phyloP scores from a whole-genome alignment of 768 basidiomycete genomes.

The Aureoboletus auriporus region DNA sequence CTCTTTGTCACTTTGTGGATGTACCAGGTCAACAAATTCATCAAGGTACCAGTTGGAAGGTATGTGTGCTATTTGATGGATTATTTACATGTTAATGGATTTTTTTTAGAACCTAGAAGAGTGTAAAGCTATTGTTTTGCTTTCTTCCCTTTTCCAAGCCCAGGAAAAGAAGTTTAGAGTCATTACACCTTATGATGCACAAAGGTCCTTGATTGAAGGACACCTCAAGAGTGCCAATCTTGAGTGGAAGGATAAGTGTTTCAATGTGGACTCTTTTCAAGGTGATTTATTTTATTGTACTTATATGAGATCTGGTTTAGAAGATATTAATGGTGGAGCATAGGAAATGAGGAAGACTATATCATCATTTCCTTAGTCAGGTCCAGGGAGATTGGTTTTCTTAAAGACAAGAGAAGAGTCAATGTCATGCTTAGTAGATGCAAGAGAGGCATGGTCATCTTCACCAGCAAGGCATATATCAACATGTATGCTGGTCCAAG shows the following conservation, averaged over 20 bases:
- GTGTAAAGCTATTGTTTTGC: conserved; percentile 47
- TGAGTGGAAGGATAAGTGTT: conserved; percentile 63
- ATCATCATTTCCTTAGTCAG: conserved; percentile 73
- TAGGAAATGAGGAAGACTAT: conserved; percentile 81
- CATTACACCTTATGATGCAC: conserved; percentile 81
- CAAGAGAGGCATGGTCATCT: conserved; percentile 74
- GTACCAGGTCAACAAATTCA: conserved; percentile 36
- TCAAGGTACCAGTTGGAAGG: conserved; percentile 38
- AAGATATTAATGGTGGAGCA: background rate
- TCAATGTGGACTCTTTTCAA: conserved; percentile 80
- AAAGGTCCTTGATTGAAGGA: conserved; percentile 56
- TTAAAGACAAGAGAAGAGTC: conserved; percentile 59
- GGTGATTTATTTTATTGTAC: conserved; percentile 37
- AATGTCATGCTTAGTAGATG: conserved; percentile 89
- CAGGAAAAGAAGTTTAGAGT: conserved; percentile 51
- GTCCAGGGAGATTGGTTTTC: conserved; percentile 61
- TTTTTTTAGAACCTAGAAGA: conserved; percentile 58
- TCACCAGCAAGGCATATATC: conserved; percentile 60
- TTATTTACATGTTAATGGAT: background rate
- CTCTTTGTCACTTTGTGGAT: conserved; percentile 67
- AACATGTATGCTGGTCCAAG: conserved; percentile 46
- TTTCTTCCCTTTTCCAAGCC: conserved; percentile 55
- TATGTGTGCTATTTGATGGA: conserved; percentile 9
- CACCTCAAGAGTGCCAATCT: conserved; percentile 47
- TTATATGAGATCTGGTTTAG: background rate